Evolutionary conservation across 2,329 filamentous ascomycete species (phyloP).

Genomic region (Beauveria sp.): DNA sequence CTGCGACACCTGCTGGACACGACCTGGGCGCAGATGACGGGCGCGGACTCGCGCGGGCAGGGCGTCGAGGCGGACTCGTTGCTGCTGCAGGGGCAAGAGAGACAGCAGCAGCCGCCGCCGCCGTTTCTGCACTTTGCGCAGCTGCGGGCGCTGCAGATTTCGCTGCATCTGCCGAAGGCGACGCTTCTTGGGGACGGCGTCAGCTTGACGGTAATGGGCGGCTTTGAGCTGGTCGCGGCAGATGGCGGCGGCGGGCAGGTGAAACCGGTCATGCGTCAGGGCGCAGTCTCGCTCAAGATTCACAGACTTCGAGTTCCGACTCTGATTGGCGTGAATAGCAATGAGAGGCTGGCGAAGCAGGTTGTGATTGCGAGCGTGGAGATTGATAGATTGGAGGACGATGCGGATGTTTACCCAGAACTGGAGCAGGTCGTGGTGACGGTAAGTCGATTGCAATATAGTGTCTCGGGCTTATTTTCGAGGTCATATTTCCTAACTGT

Average conservation of each 20-base stretch:
- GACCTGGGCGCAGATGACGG: conserved; percentile 27
- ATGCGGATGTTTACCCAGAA: conserved; percentile 42
- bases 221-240: conserved; percentile 27
- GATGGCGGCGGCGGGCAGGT: conserved; percentile 15
- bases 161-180: conserved; percentile 57
- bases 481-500: background rate
- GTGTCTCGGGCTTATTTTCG: background rate
- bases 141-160: conserved; percentile 42
- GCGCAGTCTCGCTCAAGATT: conserved; percentile 34
- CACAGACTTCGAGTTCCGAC: conserved; percentile 55
- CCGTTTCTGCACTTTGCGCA: conserved; percentile 24
- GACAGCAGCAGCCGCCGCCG: conserved; percentile 17
- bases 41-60: conserved; percentile 16
- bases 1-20: conserved; percentile 23
- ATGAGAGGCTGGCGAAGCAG: conserved; percentile 61
- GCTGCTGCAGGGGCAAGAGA: background rate
- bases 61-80: conserved; percentile 7
- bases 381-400: conserved; percentile 43
- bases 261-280: conserved; percentile 20
- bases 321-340: conserved; percentile 63
- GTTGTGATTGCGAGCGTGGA: conserved; percentile 56
- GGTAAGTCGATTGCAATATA: conserved; percentile 32
- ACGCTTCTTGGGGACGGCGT: conserved; percentile 57
- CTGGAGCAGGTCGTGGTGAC: conserved; percentile 55
- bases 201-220: conserved; percentile 39